A percentile compares a stretch with the other conserved stretches of the same genome.
Conservation (phyloP, 1,139 yeast genomes). For the Arxiozyma bovina region DNA sequence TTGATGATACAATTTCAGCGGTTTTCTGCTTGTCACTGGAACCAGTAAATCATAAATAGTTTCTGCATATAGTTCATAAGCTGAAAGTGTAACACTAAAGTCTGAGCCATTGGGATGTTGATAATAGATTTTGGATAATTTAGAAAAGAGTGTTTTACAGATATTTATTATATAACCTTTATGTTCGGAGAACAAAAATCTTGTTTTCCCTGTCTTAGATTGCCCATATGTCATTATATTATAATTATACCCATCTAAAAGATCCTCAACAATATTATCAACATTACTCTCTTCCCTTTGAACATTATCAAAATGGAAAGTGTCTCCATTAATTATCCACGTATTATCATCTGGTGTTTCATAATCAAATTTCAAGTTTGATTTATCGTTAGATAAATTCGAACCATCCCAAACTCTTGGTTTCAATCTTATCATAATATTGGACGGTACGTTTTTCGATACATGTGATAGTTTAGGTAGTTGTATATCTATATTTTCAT, state of each 20-base stretch:
- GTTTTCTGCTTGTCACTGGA: constrained; percentile 17
- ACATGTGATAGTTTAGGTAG: background rate
- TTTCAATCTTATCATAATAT: background rate
- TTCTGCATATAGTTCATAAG: constrained; percentile 80
- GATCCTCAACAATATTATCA: constrained; percentile 1
- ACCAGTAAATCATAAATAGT: constrained; percentile 53
- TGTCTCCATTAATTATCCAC: background rate
- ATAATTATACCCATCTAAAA: constrained; percentile 60
- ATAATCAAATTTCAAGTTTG: background rate
- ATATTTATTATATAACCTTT: constrained; percentile 36
- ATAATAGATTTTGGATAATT: constrained; percentile 5
- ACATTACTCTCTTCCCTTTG: background rate
- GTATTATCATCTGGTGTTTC: background rate
- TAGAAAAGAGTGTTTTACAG: constrained; percentile 3
- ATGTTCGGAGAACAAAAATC: constrained; percentile 68
- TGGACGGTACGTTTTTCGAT: background rate
- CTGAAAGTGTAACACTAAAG: constrained; percentile 38
- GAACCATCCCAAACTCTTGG: background rate
- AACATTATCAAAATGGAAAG: background rate
- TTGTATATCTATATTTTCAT: background rate
- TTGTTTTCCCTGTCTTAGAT: constrained; percentile 81
- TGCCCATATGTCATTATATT: constrained; percentile 85
- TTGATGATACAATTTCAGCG: constrained; percentile 11
- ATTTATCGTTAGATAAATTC: background rate
- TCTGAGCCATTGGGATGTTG: constrained; percentile 12